phyloP scores from a whole-genome alignment of 495 filamentous ascomycete genomes.

The Hypoxylon subgilvum region DNA sequence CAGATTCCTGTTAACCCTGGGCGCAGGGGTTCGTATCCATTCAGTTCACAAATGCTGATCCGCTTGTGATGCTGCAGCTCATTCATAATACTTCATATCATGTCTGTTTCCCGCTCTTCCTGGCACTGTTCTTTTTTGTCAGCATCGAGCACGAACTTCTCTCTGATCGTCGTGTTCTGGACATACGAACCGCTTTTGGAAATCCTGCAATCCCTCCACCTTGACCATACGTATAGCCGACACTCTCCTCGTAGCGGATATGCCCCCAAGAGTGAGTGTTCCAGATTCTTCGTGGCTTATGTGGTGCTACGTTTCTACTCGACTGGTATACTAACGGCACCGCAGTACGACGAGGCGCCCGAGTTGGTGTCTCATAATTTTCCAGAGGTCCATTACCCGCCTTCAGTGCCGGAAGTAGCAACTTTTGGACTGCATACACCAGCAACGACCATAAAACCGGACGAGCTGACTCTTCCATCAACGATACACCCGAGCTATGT shows the following conservation, averaged over 20 bases:
- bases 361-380: constrained; percentile 47
- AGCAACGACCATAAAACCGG: constrained; percentile 15
- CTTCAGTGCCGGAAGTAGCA: constrained; percentile 30
- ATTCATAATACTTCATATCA: constrained; percentile 32
- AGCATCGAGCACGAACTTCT: constrained; percentile 15
- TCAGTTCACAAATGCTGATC: constrained; percentile 19
- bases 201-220: not conserved
- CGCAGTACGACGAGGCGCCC: constrained; percentile 47
- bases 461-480: constrained; percentile 18
- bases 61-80: constrained; percentile 22
- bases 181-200: not conserved
- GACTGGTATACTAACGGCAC: constrained; percentile 6
- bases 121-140: constrained; percentile 6
- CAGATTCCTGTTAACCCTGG: constrained; percentile 15
- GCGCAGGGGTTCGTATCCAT: constrained; percentile 8
- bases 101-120: constrained; percentile 3
- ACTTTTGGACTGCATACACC: constrained; percentile 14
- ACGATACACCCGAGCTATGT: constrained; percentile 13
- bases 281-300: not conserved
- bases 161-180: constrained; percentile 17
- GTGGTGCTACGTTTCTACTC: not conserved
- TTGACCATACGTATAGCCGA: not conserved
- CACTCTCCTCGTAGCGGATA: constrained; percentile 1
- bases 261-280: constrained; percentile 33
- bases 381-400: constrained; percentile 46